These are phyloP conservation scores for Nannochloris sp. DNA, from an alignment of 139 green algal genomes.

Conservation along the genomic window DNA sequence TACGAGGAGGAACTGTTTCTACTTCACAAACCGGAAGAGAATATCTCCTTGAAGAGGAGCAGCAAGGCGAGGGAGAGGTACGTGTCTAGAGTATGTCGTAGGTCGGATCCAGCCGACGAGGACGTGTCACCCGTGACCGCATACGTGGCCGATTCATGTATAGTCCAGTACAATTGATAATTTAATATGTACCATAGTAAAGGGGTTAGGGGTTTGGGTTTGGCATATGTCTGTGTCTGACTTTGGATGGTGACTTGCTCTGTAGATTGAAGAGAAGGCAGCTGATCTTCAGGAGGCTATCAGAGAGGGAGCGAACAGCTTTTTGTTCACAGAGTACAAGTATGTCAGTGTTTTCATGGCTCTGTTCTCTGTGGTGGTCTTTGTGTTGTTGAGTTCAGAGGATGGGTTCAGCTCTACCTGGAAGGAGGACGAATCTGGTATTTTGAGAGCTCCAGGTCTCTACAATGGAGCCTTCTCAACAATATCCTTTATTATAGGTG, in stretches of 20 bases:
- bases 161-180: no score
- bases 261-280: conserved; percentile 73
- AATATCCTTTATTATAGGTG: conserved; percentile 87
- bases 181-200: no score
- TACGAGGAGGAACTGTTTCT: conserved; percentile 28
- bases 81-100: neutral
- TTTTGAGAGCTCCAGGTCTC: conserved; percentile 45
- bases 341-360: conserved; percentile 85
- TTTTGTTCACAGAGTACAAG: conserved; percentile 94
- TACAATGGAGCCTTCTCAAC: conserved; percentile 87
- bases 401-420: conserved; percentile 61
- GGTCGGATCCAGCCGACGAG: neutral
- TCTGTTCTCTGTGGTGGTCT: conserved; percentile 87
- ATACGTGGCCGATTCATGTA: neutral
- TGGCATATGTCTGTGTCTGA: neutral
- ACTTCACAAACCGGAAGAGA: conserved; percentile 52
- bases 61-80: conserved; percentile 51
- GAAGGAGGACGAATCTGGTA: conserved; percentile 42
- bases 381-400: conserved; percentile 79
- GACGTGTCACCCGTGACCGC: neutral
- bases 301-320: conserved; percentile 76
- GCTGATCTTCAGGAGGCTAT: conserved; percentile 88
- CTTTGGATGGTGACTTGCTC: neutral
- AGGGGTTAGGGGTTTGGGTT: neutral
- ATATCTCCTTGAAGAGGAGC: conserved; percentile 76